Conservation (phyloP, 129 eudicot genomes). For the Chrysanthemum lavandulifolium region DNA sequence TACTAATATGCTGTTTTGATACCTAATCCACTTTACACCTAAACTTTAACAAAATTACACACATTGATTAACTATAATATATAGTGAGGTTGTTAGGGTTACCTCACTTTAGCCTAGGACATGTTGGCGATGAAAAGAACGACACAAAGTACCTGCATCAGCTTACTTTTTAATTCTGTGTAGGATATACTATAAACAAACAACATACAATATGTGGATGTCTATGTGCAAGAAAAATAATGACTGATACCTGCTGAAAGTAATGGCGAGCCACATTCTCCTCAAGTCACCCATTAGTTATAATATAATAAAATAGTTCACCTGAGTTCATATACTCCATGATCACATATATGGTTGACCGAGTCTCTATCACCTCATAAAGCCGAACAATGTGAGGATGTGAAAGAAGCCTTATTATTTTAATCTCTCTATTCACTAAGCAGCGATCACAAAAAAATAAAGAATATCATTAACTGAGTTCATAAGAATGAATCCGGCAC, state of each 20-base stretch:
- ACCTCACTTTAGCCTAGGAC: too few relatives aligned
- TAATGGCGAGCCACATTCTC: constrained; percentile 65
- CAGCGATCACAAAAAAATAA: constrained; percentile 20
- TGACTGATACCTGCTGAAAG: constrained; percentile 56
- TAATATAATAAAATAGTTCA: constrained; percentile 54
- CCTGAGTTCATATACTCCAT: constrained; percentile 73
- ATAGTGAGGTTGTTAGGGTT: too few relatives aligned
- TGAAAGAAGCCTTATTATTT: constrained; percentile 54
- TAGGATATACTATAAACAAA: too few relatives aligned
- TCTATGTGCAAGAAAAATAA: not conserved
- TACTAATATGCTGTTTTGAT: too few relatives aligned
- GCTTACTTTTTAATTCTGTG: too few relatives aligned
- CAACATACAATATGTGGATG: too few relatives aligned
- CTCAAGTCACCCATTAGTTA: constrained; percentile 42
- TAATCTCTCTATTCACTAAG: constrained; percentile 56
- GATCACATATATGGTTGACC: constrained; percentile 24
- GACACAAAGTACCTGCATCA: too few relatives aligned
- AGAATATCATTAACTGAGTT: not conserved
- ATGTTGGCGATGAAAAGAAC: too few relatives aligned
- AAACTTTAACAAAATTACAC: too few relatives aligned
- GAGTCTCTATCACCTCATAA: too few relatives aligned
- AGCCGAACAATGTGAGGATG: constrained; percentile 71
- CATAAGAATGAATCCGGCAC: not conserved
- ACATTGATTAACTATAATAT: too few relatives aligned
- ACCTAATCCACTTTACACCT: too few relatives aligned